Percentiles rank a stretch among this genome's conserved stretches.
These are phyloP conservation scores for Colletotrichum sp. DNA, from an alignment of 2,329 filamentous ascomycete species.

Conservation along the genomic window DNA sequence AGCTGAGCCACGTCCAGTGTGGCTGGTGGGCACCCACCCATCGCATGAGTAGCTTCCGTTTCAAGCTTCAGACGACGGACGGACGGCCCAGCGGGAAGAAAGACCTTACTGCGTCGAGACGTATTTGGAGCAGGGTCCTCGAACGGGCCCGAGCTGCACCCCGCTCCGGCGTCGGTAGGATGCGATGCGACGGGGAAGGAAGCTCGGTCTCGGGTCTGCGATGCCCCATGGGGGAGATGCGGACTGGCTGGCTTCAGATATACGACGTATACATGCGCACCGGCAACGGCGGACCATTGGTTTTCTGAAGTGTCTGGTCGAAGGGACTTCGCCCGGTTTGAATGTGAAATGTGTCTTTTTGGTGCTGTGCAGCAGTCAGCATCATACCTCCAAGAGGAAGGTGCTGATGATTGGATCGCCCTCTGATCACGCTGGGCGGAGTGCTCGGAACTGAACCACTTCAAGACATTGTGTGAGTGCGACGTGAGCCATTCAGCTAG, in stretches of 20 bases:
- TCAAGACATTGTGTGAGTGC: neutral
- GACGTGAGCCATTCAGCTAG: neutral
- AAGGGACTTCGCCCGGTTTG: accelerated
- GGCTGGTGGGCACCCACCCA: neutral
- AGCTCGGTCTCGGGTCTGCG: neutral
- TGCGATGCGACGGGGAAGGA: neutral
- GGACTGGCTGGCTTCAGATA: neutral
- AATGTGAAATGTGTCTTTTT: neutral
- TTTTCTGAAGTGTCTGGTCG: neutral
- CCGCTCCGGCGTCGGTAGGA: neutral
- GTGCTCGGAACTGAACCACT: neutral
- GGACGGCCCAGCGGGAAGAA: neutral
- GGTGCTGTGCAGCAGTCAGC: neutral
- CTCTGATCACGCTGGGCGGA: neutral
- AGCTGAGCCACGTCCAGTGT: neutral
- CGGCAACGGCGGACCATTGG: neutral
- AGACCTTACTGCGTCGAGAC: neutral
- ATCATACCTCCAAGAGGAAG: neutral
- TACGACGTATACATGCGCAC: neutral
- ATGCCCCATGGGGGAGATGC: neutral
- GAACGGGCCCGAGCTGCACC: neutral
- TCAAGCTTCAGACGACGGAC: neutral
- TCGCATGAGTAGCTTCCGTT: neutral
- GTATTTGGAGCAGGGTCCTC: neutral
- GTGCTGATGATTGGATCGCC: neutral